Evolutionary conservation across 1,284 basidiomycete species (phyloP), one percentile per base, ranked within the genome.

Genomic region (Austropuccinia psidii): DNA sequence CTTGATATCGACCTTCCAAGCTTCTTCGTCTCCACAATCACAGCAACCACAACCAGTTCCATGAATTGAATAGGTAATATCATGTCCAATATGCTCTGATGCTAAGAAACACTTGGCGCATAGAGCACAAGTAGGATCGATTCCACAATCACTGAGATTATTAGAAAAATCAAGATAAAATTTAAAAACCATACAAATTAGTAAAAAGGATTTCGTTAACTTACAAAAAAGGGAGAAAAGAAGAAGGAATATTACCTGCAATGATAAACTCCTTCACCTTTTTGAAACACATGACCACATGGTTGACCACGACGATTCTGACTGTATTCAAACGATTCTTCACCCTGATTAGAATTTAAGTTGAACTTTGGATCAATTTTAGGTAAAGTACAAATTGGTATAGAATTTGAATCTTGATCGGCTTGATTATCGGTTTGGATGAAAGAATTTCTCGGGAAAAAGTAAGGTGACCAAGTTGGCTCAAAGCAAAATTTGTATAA

Each of bases 11-110:
- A 79, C 78, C 35, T 87, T 84, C 91, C 92, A 96, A 1, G 91
- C 91, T 78, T 93, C 90, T 31, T 85, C 83, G 78, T 95, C 93
- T 24, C 92, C 91, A 78, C 93, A 96, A 81, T 95, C 93, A 79
- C 93, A 96, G 76, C 90, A 93, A 13, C 79, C 77, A 31, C 77
- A 75, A 2, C 91, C 90, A 9, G 91, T 90, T 0, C 90, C 89
- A 78, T 94, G 90, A 76, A 92, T 90, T 80, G 91, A 91, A 83
- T 94, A 94, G 75, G 89, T 89, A 77, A 95, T 88, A 77, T 92
- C 93, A 82, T 96, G 93, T 43, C 87, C 88, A 45, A 84, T 83
- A 79, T 96, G 93, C 75, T 89, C 85, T 21, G 89, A 89, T 1
- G 89, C 86, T 75, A 90, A 88, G 81, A 93, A 97, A 81, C 93